These are phyloP conservation scores for Cucurbita argyrosperma DNA, from an alignment of 306 rosid genomes.

Conservation along the genomic window DNA sequence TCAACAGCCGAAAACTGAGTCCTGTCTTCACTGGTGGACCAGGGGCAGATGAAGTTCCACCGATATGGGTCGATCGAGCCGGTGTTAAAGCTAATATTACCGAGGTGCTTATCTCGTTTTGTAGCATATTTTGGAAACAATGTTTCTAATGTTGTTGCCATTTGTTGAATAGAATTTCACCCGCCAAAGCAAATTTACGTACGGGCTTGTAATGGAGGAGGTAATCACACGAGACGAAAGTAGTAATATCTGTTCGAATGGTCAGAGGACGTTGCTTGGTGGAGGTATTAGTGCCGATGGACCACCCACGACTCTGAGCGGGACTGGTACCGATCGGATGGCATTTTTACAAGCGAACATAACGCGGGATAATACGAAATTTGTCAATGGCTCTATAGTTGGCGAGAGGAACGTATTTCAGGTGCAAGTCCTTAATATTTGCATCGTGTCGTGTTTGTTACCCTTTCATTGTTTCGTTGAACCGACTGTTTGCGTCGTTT, in stretches of 20 bases:
- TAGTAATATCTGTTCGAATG: slow-evolving; percentile 56
- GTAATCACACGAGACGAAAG: slow-evolving; percentile 88
- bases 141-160: slow-evolving; percentile 1
- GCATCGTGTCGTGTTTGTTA: not conserved
- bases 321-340: slow-evolving; percentile 80
- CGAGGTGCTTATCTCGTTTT: slow-evolving; percentile 37
- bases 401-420: slow-evolving; percentile 83
- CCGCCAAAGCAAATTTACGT: slow-evolving; percentile 94
- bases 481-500: not conserved
- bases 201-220: slow-evolving; percentile 93
- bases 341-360: slow-evolving; percentile 90
- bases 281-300: slow-evolving; percentile 89
- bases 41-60: slow-evolving; percentile 91
- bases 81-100: slow-evolving; percentile 81
- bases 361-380: slow-evolving; percentile 83
- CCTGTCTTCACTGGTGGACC: slow-evolving; percentile 97
- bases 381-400: slow-evolving; percentile 76
- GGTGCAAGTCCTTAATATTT: slow-evolving; percentile 24
- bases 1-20: slow-evolving; percentile 87
- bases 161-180: slow-evolving; percentile 52
- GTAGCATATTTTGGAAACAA: not conserved
- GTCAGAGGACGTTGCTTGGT: slow-evolving; percentile 69
- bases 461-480: not conserved
- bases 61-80: slow-evolving; percentile 89
- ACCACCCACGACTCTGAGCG: slow-evolving; percentile 97